Conservation (phyloP, 73 alveolate species). For the Durusdinium trenchii region DNA sequence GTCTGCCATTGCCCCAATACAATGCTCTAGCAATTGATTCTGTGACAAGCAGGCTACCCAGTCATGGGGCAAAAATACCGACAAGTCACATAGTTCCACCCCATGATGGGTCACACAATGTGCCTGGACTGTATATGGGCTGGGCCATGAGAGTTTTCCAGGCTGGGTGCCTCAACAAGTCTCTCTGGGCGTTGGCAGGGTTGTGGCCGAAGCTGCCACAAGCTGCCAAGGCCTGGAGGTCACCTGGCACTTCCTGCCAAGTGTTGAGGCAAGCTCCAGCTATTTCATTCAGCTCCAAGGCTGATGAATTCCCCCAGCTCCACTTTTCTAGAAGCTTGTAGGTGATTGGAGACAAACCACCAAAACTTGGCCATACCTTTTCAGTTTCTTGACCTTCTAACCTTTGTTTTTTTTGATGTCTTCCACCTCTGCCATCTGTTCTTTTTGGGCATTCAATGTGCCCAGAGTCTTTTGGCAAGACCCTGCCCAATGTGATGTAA, state of each 20-base stretch:
- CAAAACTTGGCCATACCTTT: background rate
- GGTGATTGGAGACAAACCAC: background rate
- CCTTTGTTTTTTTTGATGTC: background rate
- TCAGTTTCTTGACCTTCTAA: too few species aligned
- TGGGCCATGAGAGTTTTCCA: background rate
- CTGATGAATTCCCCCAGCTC: background rate
- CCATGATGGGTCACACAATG: background rate
- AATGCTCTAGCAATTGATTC: background rate
- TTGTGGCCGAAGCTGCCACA: background rate
- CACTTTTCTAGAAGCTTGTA: conserved; percentile 15
- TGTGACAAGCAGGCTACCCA: background rate
- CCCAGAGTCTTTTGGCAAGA: too few species aligned
- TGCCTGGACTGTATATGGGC: background rate
- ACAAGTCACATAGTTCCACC: background rate
- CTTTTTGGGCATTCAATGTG: conserved; percentile 58
- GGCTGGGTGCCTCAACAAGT: background rate
- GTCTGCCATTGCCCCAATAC: background rate
- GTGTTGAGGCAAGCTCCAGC: background rate
- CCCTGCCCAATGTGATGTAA: too few species aligned
- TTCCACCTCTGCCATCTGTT: background rate
- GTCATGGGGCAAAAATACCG: background rate
- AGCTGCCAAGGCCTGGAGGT: background rate
- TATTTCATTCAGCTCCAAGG: background rate
- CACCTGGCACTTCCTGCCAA: background rate
- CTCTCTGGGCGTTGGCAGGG: background rate